Evolutionary conservation across 176 grass and related monocot genomes (phyloP).

Genomic region (Oryza australiensis): DNA sequence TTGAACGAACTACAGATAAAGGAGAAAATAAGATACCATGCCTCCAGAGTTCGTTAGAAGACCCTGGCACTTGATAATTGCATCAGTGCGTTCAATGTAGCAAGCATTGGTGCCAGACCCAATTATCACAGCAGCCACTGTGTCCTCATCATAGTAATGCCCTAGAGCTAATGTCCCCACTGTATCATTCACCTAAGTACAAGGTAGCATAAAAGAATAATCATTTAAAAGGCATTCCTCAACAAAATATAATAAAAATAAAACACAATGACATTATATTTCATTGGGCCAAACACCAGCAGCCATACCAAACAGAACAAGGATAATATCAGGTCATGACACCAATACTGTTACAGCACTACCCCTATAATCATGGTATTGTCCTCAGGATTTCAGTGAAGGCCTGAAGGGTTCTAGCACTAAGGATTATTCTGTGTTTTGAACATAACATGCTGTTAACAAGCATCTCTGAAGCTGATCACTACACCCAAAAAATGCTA

Average conservation of each 20-base stretch:
- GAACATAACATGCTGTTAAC: not conserved
- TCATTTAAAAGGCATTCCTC: not conserved
- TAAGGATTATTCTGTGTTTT: not conserved
- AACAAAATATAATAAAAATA: not conserved
- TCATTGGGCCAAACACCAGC: not conserved
- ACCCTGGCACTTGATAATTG: conserved; percentile 94
- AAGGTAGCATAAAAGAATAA: not conserved
- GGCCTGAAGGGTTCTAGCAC: not conserved
- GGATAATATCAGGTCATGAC: not conserved
- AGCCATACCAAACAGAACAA: not conserved
- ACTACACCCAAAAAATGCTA: not conserved
- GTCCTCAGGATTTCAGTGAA: not conserved
- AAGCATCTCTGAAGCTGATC: not conserved
- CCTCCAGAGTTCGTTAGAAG: conserved; percentile 80
- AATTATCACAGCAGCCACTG: conserved; percentile 86
- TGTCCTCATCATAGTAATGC: conserved; percentile 83
- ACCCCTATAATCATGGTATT: not conserved
- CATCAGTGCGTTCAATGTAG: conserved; percentile 90
- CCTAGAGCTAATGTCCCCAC: conserved; percentile 94
- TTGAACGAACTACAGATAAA: conserved; percentile 19
- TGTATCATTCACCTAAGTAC: conserved; percentile 86
- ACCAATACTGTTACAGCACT: not conserved
- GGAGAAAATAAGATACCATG: conserved; percentile 73
- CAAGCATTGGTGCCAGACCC: conserved; percentile 92
- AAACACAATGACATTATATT: not conserved